Percentiles rank a stretch among this genome's conserved stretches.
Conservation (phyloP, 129 eudicot genomes). For the Artemisia argyi region DNA sequence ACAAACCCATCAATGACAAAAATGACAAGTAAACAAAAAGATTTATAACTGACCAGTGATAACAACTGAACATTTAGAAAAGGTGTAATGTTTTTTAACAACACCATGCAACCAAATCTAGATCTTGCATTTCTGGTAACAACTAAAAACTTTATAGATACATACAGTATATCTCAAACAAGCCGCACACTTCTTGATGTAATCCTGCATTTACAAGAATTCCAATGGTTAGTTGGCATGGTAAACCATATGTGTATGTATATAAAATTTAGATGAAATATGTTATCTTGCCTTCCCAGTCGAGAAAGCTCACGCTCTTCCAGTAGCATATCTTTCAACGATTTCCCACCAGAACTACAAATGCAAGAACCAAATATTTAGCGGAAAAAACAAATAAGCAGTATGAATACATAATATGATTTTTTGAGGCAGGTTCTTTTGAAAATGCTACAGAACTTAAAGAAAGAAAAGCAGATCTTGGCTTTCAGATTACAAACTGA, state of each 20-base stretch:
- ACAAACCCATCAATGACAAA: background rate
- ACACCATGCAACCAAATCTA: background rate
- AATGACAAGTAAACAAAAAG: background rate
- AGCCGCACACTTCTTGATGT: slow-evolving; percentile 42
- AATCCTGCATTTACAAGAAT: slow-evolving; percentile 45
- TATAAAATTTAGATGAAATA: background rate
- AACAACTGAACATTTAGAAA: background rate
- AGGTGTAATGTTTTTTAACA: background rate
- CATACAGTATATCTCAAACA: slow-evolving; percentile 21
- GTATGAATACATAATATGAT: background rate
- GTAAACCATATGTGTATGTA: background rate
- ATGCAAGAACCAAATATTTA: background rate
- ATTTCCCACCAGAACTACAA: slow-evolving; percentile 46
- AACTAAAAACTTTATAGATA: slow-evolving; percentile 1
- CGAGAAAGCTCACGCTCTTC: slow-evolving; percentile 79
- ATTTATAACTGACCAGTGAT: background rate
- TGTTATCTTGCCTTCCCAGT: slow-evolving; percentile 61
- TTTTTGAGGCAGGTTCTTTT: background rate
- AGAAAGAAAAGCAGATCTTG: no score
- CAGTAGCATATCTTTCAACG: slow-evolving; percentile 74
- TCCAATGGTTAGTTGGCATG: slow-evolving; percentile 1
- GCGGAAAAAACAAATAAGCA: background rate
- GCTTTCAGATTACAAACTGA: no score
- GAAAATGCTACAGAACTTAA: background rate
- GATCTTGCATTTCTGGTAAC: slow-evolving; percentile 8